Evolutionary conservation across 1,284 basidiomycete species (phyloP).

Genomic region (Schizophyllum amplum): DNA sequence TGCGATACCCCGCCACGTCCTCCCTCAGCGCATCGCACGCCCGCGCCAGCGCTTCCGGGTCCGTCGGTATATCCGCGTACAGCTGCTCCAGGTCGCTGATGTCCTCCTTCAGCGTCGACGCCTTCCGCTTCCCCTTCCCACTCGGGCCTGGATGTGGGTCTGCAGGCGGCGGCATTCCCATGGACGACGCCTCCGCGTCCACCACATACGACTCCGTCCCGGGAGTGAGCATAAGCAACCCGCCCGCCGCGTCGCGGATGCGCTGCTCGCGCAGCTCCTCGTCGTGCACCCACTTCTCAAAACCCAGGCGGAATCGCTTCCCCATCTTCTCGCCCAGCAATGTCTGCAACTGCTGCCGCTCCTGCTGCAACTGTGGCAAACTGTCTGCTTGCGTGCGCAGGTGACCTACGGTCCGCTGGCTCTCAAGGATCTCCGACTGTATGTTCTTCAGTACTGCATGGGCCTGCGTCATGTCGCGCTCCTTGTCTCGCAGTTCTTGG

Average conservation of each 20-base stretch:
- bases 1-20: conserved; percentile 58
- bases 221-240: conserved; percentile 17
- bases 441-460: conserved; percentile 84
- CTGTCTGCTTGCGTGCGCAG: conserved; percentile 66
- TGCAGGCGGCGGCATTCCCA: conserved; percentile 13
- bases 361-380: conserved; percentile 54
- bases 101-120: conserved; percentile 41
- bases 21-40: conserved; percentile 55
- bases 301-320: conserved; percentile 75
- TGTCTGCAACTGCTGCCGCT: conserved; percentile 56
- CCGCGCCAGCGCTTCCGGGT: conserved; percentile 48
- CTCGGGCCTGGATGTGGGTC: conserved; percentile 18
- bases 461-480: conserved; percentile 88
- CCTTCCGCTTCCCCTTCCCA: conserved; percentile 44
- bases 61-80: conserved; percentile 46
- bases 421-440: conserved; percentile 88
- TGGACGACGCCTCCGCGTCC: conserved; percentile 11
- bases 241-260: conserved; percentile 50
- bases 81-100: conserved; percentile 54
- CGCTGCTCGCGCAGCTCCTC: conserved; percentile 70
- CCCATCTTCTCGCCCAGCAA: conserved; percentile 73
- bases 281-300: conserved; percentile 86
- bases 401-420: conserved; percentile 67
- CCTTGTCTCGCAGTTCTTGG: conserved; percentile 85
- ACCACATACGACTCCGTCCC: conserved; percentile 10